phyloP scores from a whole-genome alignment of 225 moss, liverwort and hornwort species.

The Polytrichum formosum region DNA sequence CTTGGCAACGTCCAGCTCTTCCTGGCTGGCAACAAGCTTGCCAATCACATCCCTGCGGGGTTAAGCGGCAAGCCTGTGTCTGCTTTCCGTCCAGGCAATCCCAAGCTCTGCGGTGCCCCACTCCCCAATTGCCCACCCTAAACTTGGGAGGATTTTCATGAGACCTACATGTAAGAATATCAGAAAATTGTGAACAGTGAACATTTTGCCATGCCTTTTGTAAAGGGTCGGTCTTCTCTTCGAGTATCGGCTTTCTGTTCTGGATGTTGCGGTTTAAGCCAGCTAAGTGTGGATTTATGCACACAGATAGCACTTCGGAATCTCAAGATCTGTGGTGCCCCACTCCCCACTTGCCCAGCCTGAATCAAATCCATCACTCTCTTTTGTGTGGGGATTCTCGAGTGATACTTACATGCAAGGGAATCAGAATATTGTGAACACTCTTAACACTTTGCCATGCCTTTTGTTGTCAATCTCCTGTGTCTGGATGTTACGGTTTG shows the following conservation, averaged over 20 bases:
- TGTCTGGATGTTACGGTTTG: no score
- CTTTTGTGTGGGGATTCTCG: not conserved
- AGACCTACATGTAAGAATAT: no score
- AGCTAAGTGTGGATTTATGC: not conserved
- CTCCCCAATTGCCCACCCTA: conserved; percentile 28
- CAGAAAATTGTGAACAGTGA: no score
- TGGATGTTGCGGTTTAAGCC: no score
- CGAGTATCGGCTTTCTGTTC: no score
- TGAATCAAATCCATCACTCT: not conserved
- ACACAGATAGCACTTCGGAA: conserved; percentile 9
- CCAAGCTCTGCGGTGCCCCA: conserved; percentile 38
- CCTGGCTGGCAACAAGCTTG: conserved; percentile 28
- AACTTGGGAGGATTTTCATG: not conserved
- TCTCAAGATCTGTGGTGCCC: conserved; percentile 30
- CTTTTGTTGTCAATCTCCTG: no score
- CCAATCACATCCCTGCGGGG: conserved; percentile 20
- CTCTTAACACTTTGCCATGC: no score
- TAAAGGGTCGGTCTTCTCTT: no score
- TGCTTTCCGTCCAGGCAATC: conserved; percentile 39
- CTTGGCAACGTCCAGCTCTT: conserved; percentile 25
- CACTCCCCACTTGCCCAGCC: conserved; percentile 26
- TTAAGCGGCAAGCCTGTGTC: conserved; percentile 27
- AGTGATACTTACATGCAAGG: no score
- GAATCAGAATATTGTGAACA: no score
- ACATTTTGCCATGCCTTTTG: no score